Evolutionary conservation across 495 filamentous ascomycete species (phyloP).

Genomic region (Penicillium argentinense): DNA sequence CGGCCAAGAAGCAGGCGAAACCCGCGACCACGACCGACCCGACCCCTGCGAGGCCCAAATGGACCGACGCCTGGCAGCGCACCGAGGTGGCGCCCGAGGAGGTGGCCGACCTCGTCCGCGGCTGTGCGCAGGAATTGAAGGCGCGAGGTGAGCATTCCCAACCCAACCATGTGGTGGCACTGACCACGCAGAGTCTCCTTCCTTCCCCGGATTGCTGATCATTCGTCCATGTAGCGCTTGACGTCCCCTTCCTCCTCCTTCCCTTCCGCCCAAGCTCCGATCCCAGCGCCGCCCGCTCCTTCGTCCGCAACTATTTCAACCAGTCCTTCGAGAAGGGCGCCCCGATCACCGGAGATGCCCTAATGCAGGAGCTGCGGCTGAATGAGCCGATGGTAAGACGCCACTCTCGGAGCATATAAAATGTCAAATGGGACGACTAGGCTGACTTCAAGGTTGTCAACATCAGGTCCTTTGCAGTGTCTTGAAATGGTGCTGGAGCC

Average conservation of each 20-base stretch:
- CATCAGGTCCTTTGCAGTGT: slow-evolving; percentile 87
- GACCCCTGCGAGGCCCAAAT: slow-evolving; percentile 66
- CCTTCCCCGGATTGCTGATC: slow-evolving; percentile 33
- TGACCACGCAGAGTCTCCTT: slow-evolving; percentile 23
- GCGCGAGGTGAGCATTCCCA: slow-evolving; percentile 71
- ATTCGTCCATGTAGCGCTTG: slow-evolving; percentile 60
- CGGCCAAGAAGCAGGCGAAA: slow-evolving; percentile 59
- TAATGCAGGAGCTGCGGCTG: slow-evolving; percentile 86
- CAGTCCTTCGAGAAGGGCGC: slow-evolving; percentile 42
- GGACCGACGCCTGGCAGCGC: slow-evolving; percentile 88
- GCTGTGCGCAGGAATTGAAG: slow-evolving; percentile 89
- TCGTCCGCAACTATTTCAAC: slow-evolving; percentile 92
- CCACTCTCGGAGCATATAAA: not conserved
- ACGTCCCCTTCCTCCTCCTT: slow-evolving; percentile 90
- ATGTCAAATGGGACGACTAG: not conserved
- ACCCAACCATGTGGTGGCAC: slow-evolving; percentile 26
- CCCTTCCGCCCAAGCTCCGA: slow-evolving; percentile 93
- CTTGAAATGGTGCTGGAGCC: slow-evolving; percentile 98
- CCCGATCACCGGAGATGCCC: slow-evolving; percentile 60
- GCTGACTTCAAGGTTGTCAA: not conserved
- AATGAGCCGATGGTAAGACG: slow-evolving; percentile 83
- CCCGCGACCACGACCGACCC: slow-evolving; percentile 45
- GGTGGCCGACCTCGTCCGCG: slow-evolving; percentile 79
- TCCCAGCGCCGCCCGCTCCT: slow-evolving; percentile 83
- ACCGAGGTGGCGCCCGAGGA: slow-evolving; percentile 87